phyloP scores from a whole-genome alignment of 2,329 filamentous ascomycete genomes.

The Fusarium concolor region DNA sequence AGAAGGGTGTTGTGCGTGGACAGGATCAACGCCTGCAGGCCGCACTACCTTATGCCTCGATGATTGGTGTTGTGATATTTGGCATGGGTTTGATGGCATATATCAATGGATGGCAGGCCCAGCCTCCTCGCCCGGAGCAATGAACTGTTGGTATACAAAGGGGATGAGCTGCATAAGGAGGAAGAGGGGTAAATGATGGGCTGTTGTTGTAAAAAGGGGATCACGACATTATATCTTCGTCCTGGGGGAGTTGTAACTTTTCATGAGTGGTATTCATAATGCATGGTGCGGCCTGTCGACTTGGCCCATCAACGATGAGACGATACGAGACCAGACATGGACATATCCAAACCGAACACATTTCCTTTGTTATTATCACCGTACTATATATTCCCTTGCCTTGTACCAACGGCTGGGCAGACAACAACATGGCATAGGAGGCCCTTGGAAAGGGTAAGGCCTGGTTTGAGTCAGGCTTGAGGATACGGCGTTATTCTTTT shows the following conservation, averaged over 20 bases:
- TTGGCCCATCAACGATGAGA: slow-evolving; percentile 48
- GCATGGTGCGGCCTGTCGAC: slow-evolving; percentile 47
- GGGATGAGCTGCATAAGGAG: slow-evolving; percentile 35
- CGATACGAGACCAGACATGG: slow-evolving; percentile 49
- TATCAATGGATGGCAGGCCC: slow-evolving; percentile 80
- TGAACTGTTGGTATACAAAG: slow-evolving; percentile 40
- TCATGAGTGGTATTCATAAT: slow-evolving; percentile 48
- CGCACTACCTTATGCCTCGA: slow-evolving; percentile 80
- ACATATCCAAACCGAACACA: slow-evolving; percentile 45
- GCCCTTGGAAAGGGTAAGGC: slow-evolving; percentile 19
- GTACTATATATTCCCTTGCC: slow-evolving; percentile 44
- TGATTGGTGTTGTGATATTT: slow-evolving; percentile 83
- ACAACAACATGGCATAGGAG: slow-evolving; percentile 24
- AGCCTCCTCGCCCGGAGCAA: slow-evolving; percentile 50
- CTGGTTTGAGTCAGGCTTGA: slow-evolving; percentile 35
- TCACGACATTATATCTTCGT: slow-evolving; percentile 42
- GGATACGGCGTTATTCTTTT: slow-evolving; percentile 39
- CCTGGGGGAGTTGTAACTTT: slow-evolving; percentile 43
- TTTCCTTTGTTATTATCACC: slow-evolving; percentile 47
- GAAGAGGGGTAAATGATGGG: slow-evolving; percentile 21
- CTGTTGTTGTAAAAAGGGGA: slow-evolving; percentile 25
- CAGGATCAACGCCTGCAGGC: slow-evolving; percentile 60
- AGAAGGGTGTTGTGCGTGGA: slow-evolving; percentile 55
- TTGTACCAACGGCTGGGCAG: slow-evolving; percentile 45
- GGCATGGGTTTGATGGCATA: slow-evolving; percentile 89